Evolutionary conservation across 1,284 basidiomycete species (phyloP).

Genomic region (Vanrija sp.): DNA sequence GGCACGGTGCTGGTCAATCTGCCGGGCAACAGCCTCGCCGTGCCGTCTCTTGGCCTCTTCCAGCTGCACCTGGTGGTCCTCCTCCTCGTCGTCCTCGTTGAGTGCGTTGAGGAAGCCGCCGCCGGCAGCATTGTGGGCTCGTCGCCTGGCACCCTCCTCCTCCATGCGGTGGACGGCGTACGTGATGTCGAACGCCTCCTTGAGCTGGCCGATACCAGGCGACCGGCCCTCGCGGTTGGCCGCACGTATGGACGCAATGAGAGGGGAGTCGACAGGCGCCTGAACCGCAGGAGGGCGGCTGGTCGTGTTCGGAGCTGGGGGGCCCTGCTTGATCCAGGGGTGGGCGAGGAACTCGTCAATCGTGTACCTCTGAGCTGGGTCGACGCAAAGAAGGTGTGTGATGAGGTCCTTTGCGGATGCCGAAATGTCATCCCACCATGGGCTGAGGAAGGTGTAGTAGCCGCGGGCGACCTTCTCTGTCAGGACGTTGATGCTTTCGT

Average conservation of each 20-base stretch:
- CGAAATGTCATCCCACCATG: constrained; percentile 99
- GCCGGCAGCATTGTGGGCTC: constrained; percentile 77
- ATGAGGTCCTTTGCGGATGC: constrained; percentile 89
- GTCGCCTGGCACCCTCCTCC: constrained; percentile 85
- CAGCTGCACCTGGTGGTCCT: constrained; percentile 54
- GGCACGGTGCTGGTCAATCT: constrained; percentile 47
- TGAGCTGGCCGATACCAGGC: constrained; percentile 84
- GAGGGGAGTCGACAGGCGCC: constrained; percentile 81
- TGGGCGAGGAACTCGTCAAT: constrained; percentile 97
- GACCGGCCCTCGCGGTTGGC: constrained; percentile 73
- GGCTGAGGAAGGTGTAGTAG: constrained; percentile 96
- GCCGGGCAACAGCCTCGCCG: constrained; percentile 50
- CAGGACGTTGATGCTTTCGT: constrained; percentile 95
- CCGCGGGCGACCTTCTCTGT: constrained; percentile 98
- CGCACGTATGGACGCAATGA: constrained; percentile 74
- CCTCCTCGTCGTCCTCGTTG: constrained; percentile 86
- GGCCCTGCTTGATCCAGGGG: constrained; percentile 66
- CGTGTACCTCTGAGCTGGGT: constrained; percentile 90
- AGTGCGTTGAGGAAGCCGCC: constrained; percentile 76
- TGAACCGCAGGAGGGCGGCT: constrained; percentile 19
- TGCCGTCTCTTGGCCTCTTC: constrained; percentile 56
- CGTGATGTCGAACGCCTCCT: constrained; percentile 98
- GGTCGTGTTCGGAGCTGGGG: constrained; percentile 46
- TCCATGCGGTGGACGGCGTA: constrained; percentile 99
- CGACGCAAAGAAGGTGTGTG: constrained; percentile 89